These are phyloP conservation scores for Colletotrichum higginsianum DNA, from an alignment of 2,329 filamentous ascomycete species.

Conservation along the genomic window DNA sequence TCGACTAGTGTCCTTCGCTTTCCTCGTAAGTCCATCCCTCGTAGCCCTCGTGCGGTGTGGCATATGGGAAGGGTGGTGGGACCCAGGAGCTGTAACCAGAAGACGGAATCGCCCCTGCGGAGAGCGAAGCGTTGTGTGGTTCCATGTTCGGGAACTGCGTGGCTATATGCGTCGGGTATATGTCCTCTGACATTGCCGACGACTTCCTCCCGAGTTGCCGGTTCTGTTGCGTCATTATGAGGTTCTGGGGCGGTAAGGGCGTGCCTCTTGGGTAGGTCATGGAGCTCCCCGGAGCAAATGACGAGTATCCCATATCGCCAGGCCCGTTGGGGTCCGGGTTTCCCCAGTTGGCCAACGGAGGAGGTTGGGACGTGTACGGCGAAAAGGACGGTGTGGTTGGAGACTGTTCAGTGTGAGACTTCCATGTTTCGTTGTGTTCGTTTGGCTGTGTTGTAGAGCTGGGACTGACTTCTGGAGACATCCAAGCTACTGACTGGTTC, in stretches of 20 bases:
- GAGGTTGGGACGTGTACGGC: conserved; percentile 61
- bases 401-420: conserved; percentile 64
- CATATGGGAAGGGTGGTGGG: conserved; percentile 60
- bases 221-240: conserved; percentile 55
- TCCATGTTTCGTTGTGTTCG: conserved; percentile 64
- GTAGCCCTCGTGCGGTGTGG: conserved; percentile 56
- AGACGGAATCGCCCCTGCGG: conserved; percentile 55
- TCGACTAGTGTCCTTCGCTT: background rate
- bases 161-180: conserved; percentile 60
- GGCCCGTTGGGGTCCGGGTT: conserved; percentile 57
- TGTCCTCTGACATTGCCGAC: conserved; percentile 57
- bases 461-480: conserved; percentile 58
- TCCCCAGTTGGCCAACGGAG: conserved; percentile 59
- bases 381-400: conserved; percentile 66
- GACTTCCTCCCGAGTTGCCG: conserved; percentile 61
- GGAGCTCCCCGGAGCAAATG: conserved; percentile 59
- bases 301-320: conserved; percentile 62
- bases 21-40: conserved; percentile 56
- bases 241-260: conserved; percentile 54
- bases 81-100: conserved; percentile 59
- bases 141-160: conserved; percentile 56
- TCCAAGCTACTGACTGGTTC: conserved; percentile 60
- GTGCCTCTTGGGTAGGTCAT: conserved; percentile 48
- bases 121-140: conserved; percentile 54
- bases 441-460: conserved; percentile 58